phyloP scores from a whole-genome alignment of 306 rosid species.

The Malus sieversii region DNA sequence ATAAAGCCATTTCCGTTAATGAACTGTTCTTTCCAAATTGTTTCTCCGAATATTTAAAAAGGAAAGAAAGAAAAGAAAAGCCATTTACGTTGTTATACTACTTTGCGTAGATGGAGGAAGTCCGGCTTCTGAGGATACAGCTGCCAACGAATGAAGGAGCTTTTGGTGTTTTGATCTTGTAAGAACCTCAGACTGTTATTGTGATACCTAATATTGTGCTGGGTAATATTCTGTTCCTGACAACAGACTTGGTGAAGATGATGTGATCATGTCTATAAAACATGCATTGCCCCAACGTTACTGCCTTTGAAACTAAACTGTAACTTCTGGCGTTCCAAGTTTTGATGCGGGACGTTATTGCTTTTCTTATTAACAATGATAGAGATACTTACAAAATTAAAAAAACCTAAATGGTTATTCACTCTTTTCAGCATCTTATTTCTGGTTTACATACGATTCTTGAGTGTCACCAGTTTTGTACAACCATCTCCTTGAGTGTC shows the following conservation, averaged over 20 bases:
- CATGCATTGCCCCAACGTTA: neutral
- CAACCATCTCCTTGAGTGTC: too few species aligned
- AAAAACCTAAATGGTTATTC: neutral
- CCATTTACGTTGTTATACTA: constrained; percentile 2
- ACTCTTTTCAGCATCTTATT: neutral
- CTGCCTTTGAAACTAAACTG: constrained; percentile 8
- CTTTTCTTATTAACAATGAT: neutral
- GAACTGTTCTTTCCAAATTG: neutral
- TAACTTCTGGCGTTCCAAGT: constrained; percentile 12
- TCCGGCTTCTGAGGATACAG: constrained; percentile 51
- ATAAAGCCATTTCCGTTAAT: neutral
- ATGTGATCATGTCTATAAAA: constrained; percentile 8
- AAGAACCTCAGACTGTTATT: constrained; percentile 27
- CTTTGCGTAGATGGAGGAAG: constrained; percentile 53
- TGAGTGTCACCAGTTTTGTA: too few species aligned
- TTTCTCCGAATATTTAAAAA: constrained; percentile 2
- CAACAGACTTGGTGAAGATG: constrained; percentile 29
- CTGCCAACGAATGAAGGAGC: constrained; percentile 49
- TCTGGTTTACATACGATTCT: neutral
- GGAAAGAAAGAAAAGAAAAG: neutral
- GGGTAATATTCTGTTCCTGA: constrained; percentile 21
- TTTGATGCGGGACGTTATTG: constrained; percentile 14
- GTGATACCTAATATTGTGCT: constrained; percentile 24
- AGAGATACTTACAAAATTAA: neutral
- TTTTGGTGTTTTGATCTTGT: constrained; percentile 24